Conservation (phyloP, 768 basidiomycete species). For the Naganishia kalamii region DNA sequence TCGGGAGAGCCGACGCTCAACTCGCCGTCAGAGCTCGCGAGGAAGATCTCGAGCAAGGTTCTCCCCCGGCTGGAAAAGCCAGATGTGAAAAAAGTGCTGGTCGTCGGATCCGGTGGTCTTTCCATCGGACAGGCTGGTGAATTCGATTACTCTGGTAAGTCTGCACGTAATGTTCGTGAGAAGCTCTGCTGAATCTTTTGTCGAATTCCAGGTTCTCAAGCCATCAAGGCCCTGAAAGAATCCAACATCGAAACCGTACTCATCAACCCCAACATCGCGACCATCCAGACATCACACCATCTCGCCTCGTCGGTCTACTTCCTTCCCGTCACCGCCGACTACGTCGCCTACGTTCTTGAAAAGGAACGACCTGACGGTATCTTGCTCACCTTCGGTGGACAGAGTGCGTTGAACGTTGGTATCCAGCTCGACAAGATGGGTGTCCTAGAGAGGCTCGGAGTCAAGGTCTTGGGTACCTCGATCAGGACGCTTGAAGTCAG, state of each 20-base stretch:
- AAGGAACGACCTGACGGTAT: constrained; percentile 97
- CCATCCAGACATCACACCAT: constrained; percentile 98
- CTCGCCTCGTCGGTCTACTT: constrained; percentile 96
- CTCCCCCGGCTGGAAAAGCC: constrained; percentile 85
- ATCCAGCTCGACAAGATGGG: constrained; percentile 96
- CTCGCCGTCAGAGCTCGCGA: constrained; percentile 89
- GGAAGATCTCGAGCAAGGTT: constrained; percentile 87
- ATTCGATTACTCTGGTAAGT: constrained; percentile 86
- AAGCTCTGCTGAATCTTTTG: not conserved
- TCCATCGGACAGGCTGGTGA: constrained; percentile 98
- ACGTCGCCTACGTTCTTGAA: constrained; percentile 97
- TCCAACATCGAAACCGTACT: constrained; percentile 89
- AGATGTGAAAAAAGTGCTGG: constrained; percentile 87
- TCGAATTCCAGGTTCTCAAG: constrained; percentile 65
- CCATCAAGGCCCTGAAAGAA: constrained; percentile 92
- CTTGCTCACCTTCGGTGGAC: constrained; percentile 94
- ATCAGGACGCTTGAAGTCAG: constrained; percentile 90
- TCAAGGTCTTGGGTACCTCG: constrained; percentile 89
- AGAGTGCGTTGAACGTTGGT: constrained; percentile 95
- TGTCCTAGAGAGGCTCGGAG: constrained; percentile 80
- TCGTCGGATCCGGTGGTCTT: constrained; percentile 92
- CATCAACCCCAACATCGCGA: constrained; percentile 98
- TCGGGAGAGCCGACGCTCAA: constrained; percentile 54
- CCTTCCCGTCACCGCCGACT: constrained; percentile 89
- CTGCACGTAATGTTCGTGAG: not conserved